phyloP scores from a whole-genome alignment of 2,329 filamentous ascomycete species.

The Sporothrix phasma region DNA sequence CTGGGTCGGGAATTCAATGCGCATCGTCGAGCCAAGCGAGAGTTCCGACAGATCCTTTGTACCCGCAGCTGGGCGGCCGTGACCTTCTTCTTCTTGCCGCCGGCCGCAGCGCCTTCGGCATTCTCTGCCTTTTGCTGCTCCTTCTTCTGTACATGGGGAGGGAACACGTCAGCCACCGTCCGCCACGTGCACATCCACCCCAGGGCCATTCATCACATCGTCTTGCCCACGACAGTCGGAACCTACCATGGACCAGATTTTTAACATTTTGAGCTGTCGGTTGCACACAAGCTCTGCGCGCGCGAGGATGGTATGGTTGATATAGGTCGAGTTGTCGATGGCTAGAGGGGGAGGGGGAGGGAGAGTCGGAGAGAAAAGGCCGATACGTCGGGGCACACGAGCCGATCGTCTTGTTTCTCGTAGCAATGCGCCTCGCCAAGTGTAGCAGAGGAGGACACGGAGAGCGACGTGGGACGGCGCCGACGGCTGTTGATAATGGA shows the following conservation, averaged over 20 bases:
- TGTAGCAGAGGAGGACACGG: not conserved
- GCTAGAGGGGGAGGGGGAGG: not conserved
- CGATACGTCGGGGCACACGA: not conserved
- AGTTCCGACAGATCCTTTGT: conserved; percentile 86
- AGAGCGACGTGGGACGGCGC: not conserved
- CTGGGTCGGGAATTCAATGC: conserved; percentile 68
- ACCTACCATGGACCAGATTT: conserved; percentile 96
- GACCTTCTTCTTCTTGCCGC: conserved; percentile 94
- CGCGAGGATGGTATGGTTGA: not conserved
- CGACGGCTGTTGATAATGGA: not conserved
- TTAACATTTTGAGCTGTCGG: conserved; percentile 63
- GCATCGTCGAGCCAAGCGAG: conserved; percentile 69
- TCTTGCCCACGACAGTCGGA: conserved; percentile 18
- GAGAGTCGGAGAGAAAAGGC: not conserved
- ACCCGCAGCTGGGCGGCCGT: conserved; percentile 91
- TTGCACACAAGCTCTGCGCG: not conserved
- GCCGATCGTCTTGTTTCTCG: not conserved
- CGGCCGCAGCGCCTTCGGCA: conserved; percentile 54
- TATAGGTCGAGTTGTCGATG: not conserved
- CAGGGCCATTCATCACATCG: not conserved
- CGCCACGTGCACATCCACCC: too few species aligned
- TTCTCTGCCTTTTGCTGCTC: conserved; percentile 92
- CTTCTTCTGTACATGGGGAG: conserved; percentile 55
- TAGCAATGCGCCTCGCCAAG: not conserved
- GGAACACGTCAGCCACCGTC: not conserved